These are phyloP conservation scores for Verticillium isaacii DNA, from an alignment of 2,329 filamentous ascomycete species.

Conservation along the genomic window DNA sequence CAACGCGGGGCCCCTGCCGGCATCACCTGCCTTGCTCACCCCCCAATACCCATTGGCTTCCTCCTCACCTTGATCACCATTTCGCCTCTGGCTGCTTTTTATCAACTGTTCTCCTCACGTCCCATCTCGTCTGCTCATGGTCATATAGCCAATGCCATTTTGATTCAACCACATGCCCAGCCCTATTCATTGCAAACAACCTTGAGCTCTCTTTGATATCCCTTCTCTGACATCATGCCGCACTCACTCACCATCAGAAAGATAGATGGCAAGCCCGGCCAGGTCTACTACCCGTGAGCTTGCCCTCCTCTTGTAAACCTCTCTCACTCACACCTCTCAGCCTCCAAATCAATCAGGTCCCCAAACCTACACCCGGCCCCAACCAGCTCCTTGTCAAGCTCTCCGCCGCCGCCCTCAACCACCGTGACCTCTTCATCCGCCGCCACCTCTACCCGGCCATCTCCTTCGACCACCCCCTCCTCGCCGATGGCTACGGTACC, in stretches of 20 bases:
- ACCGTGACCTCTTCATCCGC: conserved; percentile 91
- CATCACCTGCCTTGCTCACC: not conserved
- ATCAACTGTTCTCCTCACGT: too few relatives aligned
- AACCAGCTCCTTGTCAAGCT: conserved; percentile 72
- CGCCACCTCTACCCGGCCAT: conserved; percentile 87
- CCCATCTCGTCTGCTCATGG: too few relatives aligned
- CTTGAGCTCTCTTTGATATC: not conserved
- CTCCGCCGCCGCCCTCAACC: conserved; percentile 80
- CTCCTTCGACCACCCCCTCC: conserved; percentile 71
- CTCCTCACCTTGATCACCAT: not conserved
- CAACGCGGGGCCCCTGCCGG: not conserved
- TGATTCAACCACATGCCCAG: not conserved
- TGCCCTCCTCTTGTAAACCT: not conserved
- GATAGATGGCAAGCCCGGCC: conserved; percentile 75
- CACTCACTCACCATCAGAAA: conserved; percentile 60
- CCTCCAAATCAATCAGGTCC: conserved; percentile 55
- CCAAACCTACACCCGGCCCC: conserved; percentile 58
- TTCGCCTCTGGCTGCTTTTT: too few relatives aligned
- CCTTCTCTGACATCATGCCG: conserved; percentile 35
- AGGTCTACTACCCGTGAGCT: conserved; percentile 76
- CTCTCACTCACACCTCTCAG: conserved; percentile 25
- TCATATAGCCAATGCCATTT: not conserved
- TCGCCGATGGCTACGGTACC: conserved; percentile 76
- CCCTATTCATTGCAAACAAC: not conserved
- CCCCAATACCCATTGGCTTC: not conserved